These are phyloP conservation scores for Penicillium lividum DNA, from an alignment of 495 filamentous ascomycete genomes.

Conservation along the genomic window DNA sequence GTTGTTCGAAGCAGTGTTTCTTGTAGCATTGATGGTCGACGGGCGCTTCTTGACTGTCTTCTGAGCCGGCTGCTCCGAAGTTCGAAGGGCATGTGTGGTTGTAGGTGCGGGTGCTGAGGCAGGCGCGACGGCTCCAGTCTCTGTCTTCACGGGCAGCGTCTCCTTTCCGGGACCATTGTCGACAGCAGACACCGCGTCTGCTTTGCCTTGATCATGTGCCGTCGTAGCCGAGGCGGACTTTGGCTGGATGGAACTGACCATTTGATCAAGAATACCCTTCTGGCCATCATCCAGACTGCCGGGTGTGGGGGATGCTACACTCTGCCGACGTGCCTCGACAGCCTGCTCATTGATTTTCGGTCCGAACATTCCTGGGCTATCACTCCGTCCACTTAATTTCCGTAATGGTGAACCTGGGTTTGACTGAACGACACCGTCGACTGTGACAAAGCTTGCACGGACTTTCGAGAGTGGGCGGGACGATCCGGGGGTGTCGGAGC, in stretches of 20 bases:
- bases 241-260: constrained; percentile 9
- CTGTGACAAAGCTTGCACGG: constrained; percentile 79
- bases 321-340: constrained; percentile 32
- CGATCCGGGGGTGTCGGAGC: constrained; percentile 42
- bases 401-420: constrained; percentile 37
- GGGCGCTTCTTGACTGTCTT: constrained; percentile 44
- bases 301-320: constrained; percentile 32
- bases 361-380: constrained; percentile 33
- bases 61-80: constrained; percentile 25
- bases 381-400: constrained; percentile 38
- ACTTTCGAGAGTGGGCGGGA: constrained; percentile 73
- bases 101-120: constrained; percentile 11
- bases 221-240: constrained; percentile 5
- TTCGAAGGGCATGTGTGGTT: neutral
- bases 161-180: constrained; percentile 12
- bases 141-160: neutral
- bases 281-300: constrained; percentile 19
- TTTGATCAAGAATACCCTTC: constrained; percentile 18
- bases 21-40: constrained; percentile 42
- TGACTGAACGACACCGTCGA: constrained; percentile 55
- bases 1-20: constrained; percentile 34
- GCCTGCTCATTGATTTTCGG: constrained; percentile 40
- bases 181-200: constrained; percentile 8
- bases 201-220: constrained; percentile 8
- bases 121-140: constrained; percentile 5